These are phyloP conservation scores for Ophiostoma ulmi DNA, from an alignment of 2,329 filamentous ascomycete genomes.

Conservation along the genomic window DNA sequence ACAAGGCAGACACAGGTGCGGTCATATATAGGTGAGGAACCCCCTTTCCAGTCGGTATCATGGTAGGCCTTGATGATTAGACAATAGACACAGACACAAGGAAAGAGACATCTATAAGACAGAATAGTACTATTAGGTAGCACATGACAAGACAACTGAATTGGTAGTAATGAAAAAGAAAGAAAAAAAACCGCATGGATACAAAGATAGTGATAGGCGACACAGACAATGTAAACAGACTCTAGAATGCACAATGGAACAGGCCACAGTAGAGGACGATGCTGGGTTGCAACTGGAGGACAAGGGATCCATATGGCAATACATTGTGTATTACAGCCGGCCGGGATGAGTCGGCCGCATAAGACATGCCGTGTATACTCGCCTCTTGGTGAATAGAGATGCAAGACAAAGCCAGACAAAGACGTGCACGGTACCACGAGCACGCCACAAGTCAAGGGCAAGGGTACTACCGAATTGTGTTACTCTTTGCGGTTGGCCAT, in stretches of 20 bases:
- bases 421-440: not conserved
- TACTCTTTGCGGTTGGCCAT: not conserved
- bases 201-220: not conserved
- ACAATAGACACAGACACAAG: not conserved
- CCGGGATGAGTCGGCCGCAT: not conserved
- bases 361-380: not conserved
- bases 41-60: not conserved
- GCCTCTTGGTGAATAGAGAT: not conserved
- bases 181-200: not conserved
- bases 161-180: not conserved
- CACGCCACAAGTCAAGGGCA: not conserved
- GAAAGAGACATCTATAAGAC: not conserved
- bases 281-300: not conserved
- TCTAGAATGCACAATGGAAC: not conserved
- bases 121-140: not conserved
- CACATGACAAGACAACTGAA: slow-evolving; percentile 2
- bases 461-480: not conserved
- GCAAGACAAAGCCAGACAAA: not conserved
- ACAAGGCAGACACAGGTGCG: not conserved
- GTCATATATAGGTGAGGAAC: not conserved
- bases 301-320: not conserved
- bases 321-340: not conserved
- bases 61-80: not conserved
- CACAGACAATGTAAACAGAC: not conserved
- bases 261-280: not conserved